Base-by-base conservation (phyloP, 208 protist species). In the Leishmania guyanensis region DNA sequence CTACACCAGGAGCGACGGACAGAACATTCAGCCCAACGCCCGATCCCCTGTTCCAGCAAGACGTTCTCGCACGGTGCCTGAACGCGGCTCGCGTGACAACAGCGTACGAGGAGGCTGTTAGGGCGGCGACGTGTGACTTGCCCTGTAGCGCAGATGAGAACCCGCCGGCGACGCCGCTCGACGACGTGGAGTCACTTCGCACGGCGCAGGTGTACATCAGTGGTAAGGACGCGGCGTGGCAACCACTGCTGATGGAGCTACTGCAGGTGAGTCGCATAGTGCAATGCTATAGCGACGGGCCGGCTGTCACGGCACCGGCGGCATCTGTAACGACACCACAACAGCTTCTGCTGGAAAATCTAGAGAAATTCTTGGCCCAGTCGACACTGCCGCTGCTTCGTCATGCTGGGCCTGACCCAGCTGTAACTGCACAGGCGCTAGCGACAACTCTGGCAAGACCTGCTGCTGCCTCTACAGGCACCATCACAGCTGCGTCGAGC, bases 181-280 rank as follows among this genome's bases (percentile, higher is more conserved):
- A 90, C 65, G 87, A 90, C 70, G 84, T 90, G 48, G 81, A 88
- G 76, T 71, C 87, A 60, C 78, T 90, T 36, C 66, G 33, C 51
- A 89, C 77, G 51, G 75, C 75, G 39, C 84, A 90, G 75, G n/a
- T 92, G 56, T 96, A 92, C 77, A 84, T 96, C 71, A 82, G 90
- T 3, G 93, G 93, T 39, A 96, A 93, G 81, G 89, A 96, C 64
- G 90, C 91, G 0, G 90, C 90, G 17, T 91, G 87, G 84, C 93
- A 96, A 81, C 93, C 93, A 33, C 80, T 96, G 60, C 71, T 94
- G 54, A 78, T 96, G 65, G 93, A 96, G 14, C 43, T 88, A 6
- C 78, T 93, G 50, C 68, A 80, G 72, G 80, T 94, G 58, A 90
- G 85, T 16, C 93, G 93, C 6, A 77, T 96, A 3, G 79, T 96